Base-by-base conservation (phyloP, 805 yeast species). In the Suhomyces pyralidae region DNA sequence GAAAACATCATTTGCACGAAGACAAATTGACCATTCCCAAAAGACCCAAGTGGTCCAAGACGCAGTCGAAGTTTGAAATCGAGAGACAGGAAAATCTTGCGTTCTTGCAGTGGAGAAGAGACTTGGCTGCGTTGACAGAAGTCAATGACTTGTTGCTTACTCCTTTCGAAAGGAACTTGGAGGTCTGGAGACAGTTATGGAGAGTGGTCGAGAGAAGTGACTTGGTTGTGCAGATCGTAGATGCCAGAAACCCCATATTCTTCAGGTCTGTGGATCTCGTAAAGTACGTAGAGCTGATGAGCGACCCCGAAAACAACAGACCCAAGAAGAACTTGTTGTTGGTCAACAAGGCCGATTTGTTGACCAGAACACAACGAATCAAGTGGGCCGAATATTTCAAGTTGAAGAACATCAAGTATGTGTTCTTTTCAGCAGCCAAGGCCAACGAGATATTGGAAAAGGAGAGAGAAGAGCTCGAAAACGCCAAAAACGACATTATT, bases 181-280 rank as follows among this genome's bases (percentile, higher is more conserved):
- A 93, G 77, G 97, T 94, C 53, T 94, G 99, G 99, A 85, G 94
- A 66, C 99, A 94, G 72, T 76, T 94, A 58, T 94, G 99, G 99
- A 82, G 99, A 73, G 99, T 94, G 44, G 88, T 91, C 22, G 99
- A 94, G 70, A 83, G 98, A 65, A 89, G 94, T 22, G 97, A 93
- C 69, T 78, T 94, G 61, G 83, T 94, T 40, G 97, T 94, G 5
- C 99, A 94, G 68, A 94, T 94, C 74, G 98, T 94, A 26, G 99
- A 94, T 74, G 98, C 97, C 10, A 81, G 99, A 71, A 91, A 90
- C 66, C 99, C 99, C 5, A 72, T 92, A 53, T 77, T 90, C 55
- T 94, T 90, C 75, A 81, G 98, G 66, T 91, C 97, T 1, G 81
- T 81, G 24, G 98, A 94, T 72, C 79, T 90, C 64, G 98, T 89